phyloP scores from a whole-genome alignment of 495 filamentous ascomycete species.

The Penicillium alfredii region DNA sequence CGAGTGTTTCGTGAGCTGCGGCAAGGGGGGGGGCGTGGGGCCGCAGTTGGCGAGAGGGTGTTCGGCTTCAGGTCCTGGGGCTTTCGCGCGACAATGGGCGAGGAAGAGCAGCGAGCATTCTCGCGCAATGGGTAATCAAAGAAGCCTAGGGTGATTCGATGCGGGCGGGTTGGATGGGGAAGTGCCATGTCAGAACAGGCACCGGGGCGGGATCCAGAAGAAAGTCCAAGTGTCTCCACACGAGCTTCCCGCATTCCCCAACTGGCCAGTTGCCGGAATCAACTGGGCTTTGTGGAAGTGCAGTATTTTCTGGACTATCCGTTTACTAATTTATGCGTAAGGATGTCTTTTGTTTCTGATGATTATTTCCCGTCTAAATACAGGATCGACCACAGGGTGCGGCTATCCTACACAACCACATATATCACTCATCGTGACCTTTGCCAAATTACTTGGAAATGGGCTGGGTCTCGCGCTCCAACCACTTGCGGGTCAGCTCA shows the following conservation, averaged over 20 bases:
- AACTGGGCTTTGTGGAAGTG: too few species aligned
- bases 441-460: slow-evolving; percentile 43
- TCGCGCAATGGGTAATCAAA: slow-evolving; percentile 8
- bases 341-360: background rate
- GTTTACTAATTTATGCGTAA: background rate
- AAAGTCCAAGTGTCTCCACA: slow-evolving; percentile 22
- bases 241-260: slow-evolving; percentile 27
- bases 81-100: slow-evolving; percentile 12
- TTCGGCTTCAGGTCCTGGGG: slow-evolving; percentile 10
- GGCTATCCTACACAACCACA: too few species aligned
- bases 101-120: slow-evolving; percentile 14
- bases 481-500: slow-evolving; percentile 65
- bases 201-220: slow-evolving; percentile 17
- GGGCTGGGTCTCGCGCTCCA: slow-evolving; percentile 73
- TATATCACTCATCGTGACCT: too few species aligned
- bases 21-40: slow-evolving; percentile 19
- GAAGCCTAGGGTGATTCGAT: too few species aligned
- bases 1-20: slow-evolving; percentile 9
- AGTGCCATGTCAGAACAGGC: background rate
- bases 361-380: too few species aligned
- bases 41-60: slow-evolving; percentile 1
- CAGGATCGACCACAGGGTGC: too few species aligned
- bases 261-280: slow-evolving; percentile 6
- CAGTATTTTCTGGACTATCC: too few species aligned
- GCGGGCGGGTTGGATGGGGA: background rate